Conservation (phyloP, 2,329 filamentous ascomycete genomes). For the Zymoseptoria crescenta region DNA sequence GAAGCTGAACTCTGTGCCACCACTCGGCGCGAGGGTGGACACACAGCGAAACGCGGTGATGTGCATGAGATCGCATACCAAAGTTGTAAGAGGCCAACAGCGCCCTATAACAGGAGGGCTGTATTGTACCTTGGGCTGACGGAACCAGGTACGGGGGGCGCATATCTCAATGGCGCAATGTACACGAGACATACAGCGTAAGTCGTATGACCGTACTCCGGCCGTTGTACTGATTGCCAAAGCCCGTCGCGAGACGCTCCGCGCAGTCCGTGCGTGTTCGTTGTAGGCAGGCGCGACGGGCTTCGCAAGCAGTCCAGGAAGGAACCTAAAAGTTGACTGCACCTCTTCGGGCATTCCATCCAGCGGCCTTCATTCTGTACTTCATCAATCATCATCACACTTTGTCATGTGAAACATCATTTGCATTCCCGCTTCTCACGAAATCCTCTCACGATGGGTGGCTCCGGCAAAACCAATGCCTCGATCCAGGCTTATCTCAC, state of each 20-base stretch:
- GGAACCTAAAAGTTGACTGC: background rate
- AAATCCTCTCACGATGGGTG: conserved; percentile 4
- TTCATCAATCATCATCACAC: background rate
- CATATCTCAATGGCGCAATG: too few relatives aligned
- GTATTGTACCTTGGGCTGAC: too few relatives aligned
- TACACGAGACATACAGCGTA: too few relatives aligned
- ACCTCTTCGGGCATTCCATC: background rate
- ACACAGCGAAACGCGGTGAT: background rate
- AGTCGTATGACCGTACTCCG: too few relatives aligned
- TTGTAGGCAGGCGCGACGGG: background rate
- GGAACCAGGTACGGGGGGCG: too few relatives aligned
- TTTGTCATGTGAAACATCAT: background rate
- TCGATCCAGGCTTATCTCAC: conserved; percentile 40
- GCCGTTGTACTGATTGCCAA: too few relatives aligned
- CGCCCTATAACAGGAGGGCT: too few relatives aligned
- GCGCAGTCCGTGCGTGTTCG: background rate
- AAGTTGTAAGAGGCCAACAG: too few relatives aligned
- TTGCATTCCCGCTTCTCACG: background rate
- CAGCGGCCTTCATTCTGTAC: background rate
- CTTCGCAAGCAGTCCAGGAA: background rate
- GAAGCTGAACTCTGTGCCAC: background rate
- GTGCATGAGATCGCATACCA: background rate
- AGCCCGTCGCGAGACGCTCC: too few relatives aligned
- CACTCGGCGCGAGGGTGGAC: background rate
- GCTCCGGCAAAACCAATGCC: conserved; percentile 14